A percentile compares a stretch with the other conserved stretches of the same genome.
Conservation (phyloP, 2,329 filamentous ascomycete genomes). For the Exophiala viscosa region DNA sequence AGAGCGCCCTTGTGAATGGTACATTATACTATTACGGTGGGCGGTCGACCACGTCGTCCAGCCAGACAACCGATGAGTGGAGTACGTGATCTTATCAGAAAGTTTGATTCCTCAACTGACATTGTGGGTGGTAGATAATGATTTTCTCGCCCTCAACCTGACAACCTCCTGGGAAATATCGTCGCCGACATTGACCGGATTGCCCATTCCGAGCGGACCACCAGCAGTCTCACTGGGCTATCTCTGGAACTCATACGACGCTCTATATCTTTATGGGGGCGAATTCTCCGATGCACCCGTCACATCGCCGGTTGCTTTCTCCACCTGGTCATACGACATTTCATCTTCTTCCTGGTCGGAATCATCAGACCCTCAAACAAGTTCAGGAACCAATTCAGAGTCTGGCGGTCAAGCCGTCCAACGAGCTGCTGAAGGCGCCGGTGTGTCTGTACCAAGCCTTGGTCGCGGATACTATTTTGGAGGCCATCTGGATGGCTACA, state of each 20-base stretch:
- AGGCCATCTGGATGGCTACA: slow-evolving; percentile 66
- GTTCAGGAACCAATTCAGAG: slow-evolving; percentile 60
- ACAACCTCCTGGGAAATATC: slow-evolving; percentile 67
- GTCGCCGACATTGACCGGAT: slow-evolving; percentile 59
- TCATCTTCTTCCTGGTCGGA: slow-evolving; percentile 59
- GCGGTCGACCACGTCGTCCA: slow-evolving; percentile 54
- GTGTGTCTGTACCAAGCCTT: slow-evolving; percentile 64
- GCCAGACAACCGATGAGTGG: slow-evolving; percentile 64
- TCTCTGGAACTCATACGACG: slow-evolving; percentile 68
- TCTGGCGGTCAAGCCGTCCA: slow-evolving; percentile 57
- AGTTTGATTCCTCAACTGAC: slow-evolving; percentile 9
- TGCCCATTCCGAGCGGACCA: slow-evolving; percentile 64
- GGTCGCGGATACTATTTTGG: slow-evolving; percentile 76
- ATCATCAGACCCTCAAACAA: slow-evolving; percentile 58
- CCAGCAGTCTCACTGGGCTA: slow-evolving; percentile 70
- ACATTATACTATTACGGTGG: slow-evolving; percentile 75
- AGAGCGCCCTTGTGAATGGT: slow-evolving; percentile 67
- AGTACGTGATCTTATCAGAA: slow-evolving; percentile 48
- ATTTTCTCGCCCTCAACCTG: slow-evolving; percentile 69
- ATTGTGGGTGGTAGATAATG: slow-evolving; percentile 52
- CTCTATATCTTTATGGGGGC: slow-evolving; percentile 70
- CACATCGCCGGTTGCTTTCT: slow-evolving; percentile 55
- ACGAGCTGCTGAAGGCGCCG: slow-evolving; percentile 69
- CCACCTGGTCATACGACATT: slow-evolving; percentile 69
- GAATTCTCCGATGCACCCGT: slow-evolving; percentile 64